Evolutionary conservation across 1,284 basidiomycete species (phyloP).

Genomic region (Moesziomyces antarcticus): DNA sequence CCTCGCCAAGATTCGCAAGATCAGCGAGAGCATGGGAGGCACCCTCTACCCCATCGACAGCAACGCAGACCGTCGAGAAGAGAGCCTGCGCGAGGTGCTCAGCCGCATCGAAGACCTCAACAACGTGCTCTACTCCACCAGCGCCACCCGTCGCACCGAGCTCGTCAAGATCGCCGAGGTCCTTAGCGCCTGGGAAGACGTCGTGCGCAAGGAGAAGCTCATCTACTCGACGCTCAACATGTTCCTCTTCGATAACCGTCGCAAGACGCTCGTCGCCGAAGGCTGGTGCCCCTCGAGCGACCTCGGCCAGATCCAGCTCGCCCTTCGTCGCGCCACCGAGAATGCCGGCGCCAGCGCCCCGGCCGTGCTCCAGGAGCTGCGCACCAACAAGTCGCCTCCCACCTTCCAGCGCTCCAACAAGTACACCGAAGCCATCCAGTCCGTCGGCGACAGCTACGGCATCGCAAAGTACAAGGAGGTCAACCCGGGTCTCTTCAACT

Average conservation of each 20-base stretch:
- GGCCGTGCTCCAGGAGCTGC: conserved; percentile 90
- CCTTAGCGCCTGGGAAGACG: conserved; percentile 90
- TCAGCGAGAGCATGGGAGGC: conserved; percentile 97
- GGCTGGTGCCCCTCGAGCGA: conserved; percentile 97
- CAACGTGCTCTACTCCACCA: conserved; percentile 77
- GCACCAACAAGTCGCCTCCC: conserved; percentile 89
- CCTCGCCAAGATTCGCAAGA: conserved; percentile 96
- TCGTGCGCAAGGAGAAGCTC: conserved; percentile 93
- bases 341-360: conserved; percentile 91
- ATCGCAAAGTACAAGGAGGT: conserved; percentile 95
- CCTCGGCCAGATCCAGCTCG: conserved; percentile 85
- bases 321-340: conserved; percentile 92
- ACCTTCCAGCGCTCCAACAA: conserved; percentile 96
- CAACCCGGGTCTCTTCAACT: conserved; percentile 93
- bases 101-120: conserved; percentile 91
- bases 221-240: conserved; percentile 73
- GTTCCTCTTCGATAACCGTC: conserved; percentile 90
- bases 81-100: conserved; percentile 88
- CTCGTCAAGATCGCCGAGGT: conserved; percentile 86
- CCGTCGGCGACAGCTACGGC: conserved; percentile 98
- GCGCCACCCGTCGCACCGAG: conserved; percentile 80
- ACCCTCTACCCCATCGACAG: conserved; percentile 96
- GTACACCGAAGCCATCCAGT: conserved; percentile 97
- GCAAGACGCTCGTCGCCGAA: conserved; percentile 95
- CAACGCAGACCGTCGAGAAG: conserved; percentile 88